A percentile compares a stretch with the other conserved stretches of the same genome.
Conservation (phyloP, 106 monocot genomes). For the Cymbidium sinense region DNA sequence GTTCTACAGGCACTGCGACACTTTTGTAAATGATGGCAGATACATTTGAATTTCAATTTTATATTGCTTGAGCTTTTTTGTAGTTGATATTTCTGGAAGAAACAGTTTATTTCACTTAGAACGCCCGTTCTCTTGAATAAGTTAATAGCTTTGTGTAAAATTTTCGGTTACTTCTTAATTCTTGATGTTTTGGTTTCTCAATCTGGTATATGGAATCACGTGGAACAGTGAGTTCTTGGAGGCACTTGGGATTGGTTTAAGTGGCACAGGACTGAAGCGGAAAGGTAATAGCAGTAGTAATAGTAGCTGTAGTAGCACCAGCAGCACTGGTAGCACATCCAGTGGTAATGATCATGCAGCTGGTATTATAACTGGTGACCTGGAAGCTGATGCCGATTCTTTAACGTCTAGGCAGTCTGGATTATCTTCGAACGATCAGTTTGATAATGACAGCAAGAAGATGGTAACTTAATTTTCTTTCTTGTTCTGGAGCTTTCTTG, state of each 20-base stretch:
- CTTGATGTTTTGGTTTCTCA: constrained; percentile 1
- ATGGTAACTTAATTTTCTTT: constrained; percentile 34
- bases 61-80: not conserved
- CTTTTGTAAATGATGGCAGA: not conserved
- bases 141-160: not conserved
- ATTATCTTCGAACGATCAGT: constrained; percentile 45
- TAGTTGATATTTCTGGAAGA: not conserved
- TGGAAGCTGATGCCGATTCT: constrained; percentile 93
- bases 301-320: constrained; percentile 77
- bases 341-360: constrained; percentile 51
- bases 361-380: constrained; percentile 41
- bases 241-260: constrained; percentile 38
- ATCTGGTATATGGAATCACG: constrained; percentile 35
- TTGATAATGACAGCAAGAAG: constrained; percentile 47
- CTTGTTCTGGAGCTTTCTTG: not conserved
- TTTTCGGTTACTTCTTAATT: not conserved
- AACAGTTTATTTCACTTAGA: not conserved
- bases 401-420: constrained; percentile 58
- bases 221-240: constrained; percentile 24
- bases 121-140: not conserved
- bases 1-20: not conserved
- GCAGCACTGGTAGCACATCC: constrained; percentile 82
- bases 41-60: not conserved
- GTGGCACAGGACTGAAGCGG: constrained; percentile 20
- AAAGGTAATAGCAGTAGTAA: constrained; percentile 48